These are phyloP conservation scores for Fragaria ananassa DNA, from an alignment of 306 rosid species.

Conservation along the genomic window DNA sequence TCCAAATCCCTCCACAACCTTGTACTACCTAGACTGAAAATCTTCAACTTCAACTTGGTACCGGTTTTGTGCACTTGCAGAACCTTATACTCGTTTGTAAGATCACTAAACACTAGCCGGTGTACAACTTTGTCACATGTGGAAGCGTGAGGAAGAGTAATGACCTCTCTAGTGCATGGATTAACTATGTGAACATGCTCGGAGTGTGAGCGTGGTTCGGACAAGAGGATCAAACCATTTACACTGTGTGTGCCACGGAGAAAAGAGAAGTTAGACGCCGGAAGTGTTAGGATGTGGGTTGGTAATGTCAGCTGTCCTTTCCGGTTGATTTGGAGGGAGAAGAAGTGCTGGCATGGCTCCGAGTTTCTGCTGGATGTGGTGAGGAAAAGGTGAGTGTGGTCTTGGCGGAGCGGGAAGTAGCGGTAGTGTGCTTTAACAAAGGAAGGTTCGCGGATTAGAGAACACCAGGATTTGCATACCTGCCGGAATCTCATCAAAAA, in stretches of 20 bases:
- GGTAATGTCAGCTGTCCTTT: not conserved
- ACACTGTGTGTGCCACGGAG: not conserved
- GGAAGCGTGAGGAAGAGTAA: not conserved
- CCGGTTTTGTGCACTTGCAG: not conserved
- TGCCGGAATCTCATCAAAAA: not conserved
- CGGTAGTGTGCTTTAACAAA: not conserved
- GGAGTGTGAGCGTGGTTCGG: not conserved
- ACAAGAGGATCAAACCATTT: not conserved
- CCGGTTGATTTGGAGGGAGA: not conserved
- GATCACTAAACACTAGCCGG: not conserved
- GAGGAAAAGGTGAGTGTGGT: not conserved
- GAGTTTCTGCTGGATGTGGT: not conserved
- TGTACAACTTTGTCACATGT: not conserved
- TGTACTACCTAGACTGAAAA: not conserved
- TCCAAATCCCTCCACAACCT: not conserved
- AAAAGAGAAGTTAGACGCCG: too few species aligned
- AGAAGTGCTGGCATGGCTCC: not conserved
- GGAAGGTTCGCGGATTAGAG: not conserved
- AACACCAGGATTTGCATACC: constrained; percentile 2
- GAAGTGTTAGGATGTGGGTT: not conserved
- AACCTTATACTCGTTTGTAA: not conserved
- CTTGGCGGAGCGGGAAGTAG: not conserved
- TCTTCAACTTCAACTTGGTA: not conserved
- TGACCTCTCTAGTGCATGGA: not conserved
- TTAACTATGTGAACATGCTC: not conserved